Conservation (phyloP, 805 yeast species). For the Tetrapisispora namnaoensis region DNA sequence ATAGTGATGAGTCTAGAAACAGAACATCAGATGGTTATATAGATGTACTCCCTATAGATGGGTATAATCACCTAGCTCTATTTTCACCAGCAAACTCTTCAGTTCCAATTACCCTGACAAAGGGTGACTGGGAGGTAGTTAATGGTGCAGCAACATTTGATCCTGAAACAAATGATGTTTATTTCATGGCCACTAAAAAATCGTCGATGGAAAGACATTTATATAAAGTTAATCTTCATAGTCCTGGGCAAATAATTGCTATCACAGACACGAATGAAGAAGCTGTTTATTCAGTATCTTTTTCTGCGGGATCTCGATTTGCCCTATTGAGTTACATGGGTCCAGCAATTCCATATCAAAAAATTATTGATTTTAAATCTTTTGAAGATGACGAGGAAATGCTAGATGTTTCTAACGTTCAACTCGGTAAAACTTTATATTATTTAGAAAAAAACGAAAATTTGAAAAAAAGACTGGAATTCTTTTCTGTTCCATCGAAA, state of each 20-base stretch:
- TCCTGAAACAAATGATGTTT: constrained; percentile 38
- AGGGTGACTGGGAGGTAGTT: constrained; percentile 88
- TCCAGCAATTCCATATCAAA: constrained; percentile 73
- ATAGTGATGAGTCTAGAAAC: constrained; percentile 35
- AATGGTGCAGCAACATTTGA: constrained; percentile 60
- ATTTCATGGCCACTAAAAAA: constrained; percentile 61
- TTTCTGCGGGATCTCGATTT: constrained; percentile 71
- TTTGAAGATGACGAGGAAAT: constrained; percentile 5
- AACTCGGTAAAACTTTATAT: constrained; percentile 22
- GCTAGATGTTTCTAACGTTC: constrained; percentile 8
- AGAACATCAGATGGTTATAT: constrained; percentile 61
- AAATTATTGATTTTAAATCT: constrained; percentile 46
- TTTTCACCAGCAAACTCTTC: constrained; percentile 59
- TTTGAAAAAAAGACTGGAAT: constrained; percentile 30
- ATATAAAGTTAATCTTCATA: constrained; percentile 51
- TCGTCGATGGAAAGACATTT: constrained; percentile 80
- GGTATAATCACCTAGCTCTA: constrained; percentile 71
- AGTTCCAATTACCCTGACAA: constrained; percentile 49
- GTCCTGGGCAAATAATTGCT: constrained; percentile 30
- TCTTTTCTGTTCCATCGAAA: constrained; percentile 49
- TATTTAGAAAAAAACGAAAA: constrained; percentile 34
- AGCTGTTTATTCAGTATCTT: constrained; percentile 64
- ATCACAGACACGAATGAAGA: constrained; percentile 44
- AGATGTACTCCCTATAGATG: constrained; percentile 60
- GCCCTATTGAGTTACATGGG: constrained; percentile 65